Evolutionary conservation across 2,329 filamentous ascomycete genomes (phyloP).

Genomic region (Sclerotinia trifoliorum): DNA sequence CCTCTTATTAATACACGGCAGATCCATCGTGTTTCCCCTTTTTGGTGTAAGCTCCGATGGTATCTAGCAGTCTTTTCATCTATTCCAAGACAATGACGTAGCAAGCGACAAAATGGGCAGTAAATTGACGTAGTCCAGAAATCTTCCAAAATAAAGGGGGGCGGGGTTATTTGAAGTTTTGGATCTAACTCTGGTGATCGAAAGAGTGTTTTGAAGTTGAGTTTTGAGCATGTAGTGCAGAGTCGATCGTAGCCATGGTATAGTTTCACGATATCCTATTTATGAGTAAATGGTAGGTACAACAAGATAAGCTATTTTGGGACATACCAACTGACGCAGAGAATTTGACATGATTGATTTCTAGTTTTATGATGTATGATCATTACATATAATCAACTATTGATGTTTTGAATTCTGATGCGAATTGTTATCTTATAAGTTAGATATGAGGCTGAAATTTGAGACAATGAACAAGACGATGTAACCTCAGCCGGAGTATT

Average conservation of each 20-base stretch:
- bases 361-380: background rate
- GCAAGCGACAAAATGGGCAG: conserved; percentile 10
- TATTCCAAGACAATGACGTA: conserved; percentile 2
- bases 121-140: conserved; percentile 13
- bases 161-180: background rate
- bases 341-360: background rate
- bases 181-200: background rate
- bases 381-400: background rate
- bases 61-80: background rate
- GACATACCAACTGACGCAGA: background rate
- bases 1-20: background rate
- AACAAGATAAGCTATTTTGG: background rate
- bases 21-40: background rate
- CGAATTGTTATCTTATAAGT: background rate
- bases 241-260: conserved; percentile 1
- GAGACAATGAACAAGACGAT: background rate
- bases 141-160: background rate
- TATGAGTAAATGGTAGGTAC: background rate
- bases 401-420: no score
- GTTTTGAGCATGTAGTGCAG: conserved; percentile 5
- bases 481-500: background rate
- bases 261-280: conserved; percentile 11
- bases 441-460: background rate
- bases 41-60: background rate
- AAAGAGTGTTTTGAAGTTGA: conserved; percentile 2